phyloP scores from a whole-genome alignment of 2,329 filamentous ascomycete species.

The Mycosphaerelloides madeirae region DNA sequence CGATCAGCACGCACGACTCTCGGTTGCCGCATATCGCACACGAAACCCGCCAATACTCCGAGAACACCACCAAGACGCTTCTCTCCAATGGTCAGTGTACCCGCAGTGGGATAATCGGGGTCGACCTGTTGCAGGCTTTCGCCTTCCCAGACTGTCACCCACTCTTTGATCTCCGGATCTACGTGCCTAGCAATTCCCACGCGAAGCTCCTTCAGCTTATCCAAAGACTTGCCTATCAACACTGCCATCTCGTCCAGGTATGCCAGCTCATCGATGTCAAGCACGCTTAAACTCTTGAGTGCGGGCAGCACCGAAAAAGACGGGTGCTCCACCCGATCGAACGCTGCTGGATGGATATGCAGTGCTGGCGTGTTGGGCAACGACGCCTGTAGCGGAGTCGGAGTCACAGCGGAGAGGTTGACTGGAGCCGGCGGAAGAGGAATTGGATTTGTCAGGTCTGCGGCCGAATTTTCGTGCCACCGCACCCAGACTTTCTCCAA shows the following conservation, averaged over 20 bases:
- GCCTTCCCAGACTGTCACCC: constrained; percentile 60
- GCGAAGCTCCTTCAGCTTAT: constrained; percentile 63
- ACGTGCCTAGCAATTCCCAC: constrained; percentile 62
- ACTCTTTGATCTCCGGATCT: constrained; percentile 50
- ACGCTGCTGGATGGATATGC: constrained; percentile 25
- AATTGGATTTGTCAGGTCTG: constrained; percentile 38
- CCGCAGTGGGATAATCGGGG: constrained; percentile 51
- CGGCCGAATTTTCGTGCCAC: constrained; percentile 70
- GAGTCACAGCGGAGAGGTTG: constrained; percentile 20
- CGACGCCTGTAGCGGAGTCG: constrained; percentile 6
- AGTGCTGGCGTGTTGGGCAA: constrained; percentile 14
- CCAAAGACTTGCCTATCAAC: constrained; percentile 65
- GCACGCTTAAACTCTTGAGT: constrained; percentile 67
- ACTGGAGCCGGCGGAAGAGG: constrained; percentile 35
- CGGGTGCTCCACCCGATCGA: constrained; percentile 65
- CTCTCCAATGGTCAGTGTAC: constrained; percentile 50
- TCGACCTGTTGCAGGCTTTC: constrained; percentile 60
- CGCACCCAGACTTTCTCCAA: constrained; percentile 73
- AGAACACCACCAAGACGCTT: constrained; percentile 63
- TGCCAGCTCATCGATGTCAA: constrained; percentile 77
- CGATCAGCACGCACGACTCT: constrained; percentile 22
- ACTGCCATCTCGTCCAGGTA: constrained; percentile 80
- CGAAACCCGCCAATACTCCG: constrained; percentile 62
- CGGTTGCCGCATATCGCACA: constrained; percentile 54
- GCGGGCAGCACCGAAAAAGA: constrained; percentile 74